Conservation (phyloP, 176 grass and related monocot genomes). For the Lolium multiflorum region DNA sequence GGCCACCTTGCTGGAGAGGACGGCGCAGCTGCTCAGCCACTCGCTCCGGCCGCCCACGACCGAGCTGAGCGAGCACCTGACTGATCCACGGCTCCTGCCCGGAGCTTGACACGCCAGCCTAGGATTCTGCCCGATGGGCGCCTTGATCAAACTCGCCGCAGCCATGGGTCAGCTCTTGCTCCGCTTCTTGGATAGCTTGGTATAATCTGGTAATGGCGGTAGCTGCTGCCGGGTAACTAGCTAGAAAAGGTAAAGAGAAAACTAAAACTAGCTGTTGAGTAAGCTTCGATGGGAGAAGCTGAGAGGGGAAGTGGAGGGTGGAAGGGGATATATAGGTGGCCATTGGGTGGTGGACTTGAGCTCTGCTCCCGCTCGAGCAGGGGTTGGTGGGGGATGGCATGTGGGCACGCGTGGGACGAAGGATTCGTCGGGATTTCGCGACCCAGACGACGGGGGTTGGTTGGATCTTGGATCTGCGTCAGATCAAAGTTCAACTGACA, state of each 20-base stretch:
- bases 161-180: slow-evolving; percentile 43
- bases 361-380: too few relatives aligned
- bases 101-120: slow-evolving; percentile 29
- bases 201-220: background rate
- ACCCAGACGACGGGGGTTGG: slow-evolving; percentile 24
- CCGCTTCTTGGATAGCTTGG: slow-evolving; percentile 12
- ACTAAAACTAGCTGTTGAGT: background rate
- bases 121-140: slow-evolving; percentile 46
- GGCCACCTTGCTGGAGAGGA: slow-evolving; percentile 85
- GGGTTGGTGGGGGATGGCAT: slow-evolving; percentile 40
- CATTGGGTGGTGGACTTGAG: slow-evolving; percentile 16
- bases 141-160: slow-evolving; percentile 40
- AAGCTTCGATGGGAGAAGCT: slow-evolving; percentile 65
- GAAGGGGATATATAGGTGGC: slow-evolving; percentile 46
- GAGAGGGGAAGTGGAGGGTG: background rate
- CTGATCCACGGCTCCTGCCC: slow-evolving; percentile 36
- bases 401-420: background rate
- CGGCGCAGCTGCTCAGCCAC: slow-evolving; percentile 88
- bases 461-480: slow-evolving; percentile 41
- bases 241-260: background rate
- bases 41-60: slow-evolving; percentile 59
- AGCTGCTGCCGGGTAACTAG: background rate
- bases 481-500: slow-evolving; percentile 12
- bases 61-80: slow-evolving; percentile 60
- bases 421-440: background rate